Evolutionary conservation across 768 basidiomycete species (phyloP).

Genomic region (Chiua virens): DNA sequence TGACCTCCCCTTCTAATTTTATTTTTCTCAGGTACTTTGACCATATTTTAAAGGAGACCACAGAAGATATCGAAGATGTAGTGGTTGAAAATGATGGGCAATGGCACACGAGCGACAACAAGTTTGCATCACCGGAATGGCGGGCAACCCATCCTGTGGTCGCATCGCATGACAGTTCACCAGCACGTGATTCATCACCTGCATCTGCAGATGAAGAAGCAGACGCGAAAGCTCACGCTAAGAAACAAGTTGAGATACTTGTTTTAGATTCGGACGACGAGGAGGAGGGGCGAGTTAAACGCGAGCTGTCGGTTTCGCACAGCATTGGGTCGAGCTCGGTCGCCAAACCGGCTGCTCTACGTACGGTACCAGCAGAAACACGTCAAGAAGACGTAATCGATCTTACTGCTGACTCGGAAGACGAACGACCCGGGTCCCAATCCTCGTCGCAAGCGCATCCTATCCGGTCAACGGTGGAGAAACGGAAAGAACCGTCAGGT

Average conservation of each 20-base stretch:
- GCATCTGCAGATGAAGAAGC: constrained; percentile 31
- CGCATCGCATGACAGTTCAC: constrained; percentile 22
- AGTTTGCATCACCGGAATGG: constrained; percentile 77
- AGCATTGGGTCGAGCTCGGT: constrained; percentile 42
- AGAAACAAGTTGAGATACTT: constrained; percentile 57
- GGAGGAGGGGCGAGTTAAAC: constrained; percentile 72
- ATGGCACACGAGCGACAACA: constrained; percentile 93
- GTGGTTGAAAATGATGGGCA: constrained; percentile 92
- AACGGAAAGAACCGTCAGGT: constrained; percentile 59
- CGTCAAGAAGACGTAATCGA: constrained; percentile 68
- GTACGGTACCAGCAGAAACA: constrained; percentile 29
- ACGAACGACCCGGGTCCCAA: constrained; percentile 50
- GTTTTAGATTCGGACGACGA: constrained; percentile 77
- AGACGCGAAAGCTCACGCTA: constrained; percentile 42
- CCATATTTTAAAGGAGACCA: constrained; percentile 73
- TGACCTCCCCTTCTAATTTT: not conserved
- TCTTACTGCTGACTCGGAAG: constrained; percentile 78
- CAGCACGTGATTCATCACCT: constrained; percentile 29
- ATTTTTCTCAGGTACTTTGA: constrained; percentile 70
- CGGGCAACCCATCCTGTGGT: constrained; percentile 49
- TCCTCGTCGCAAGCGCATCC: constrained; percentile 26
- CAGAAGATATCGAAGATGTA: constrained; percentile 86
- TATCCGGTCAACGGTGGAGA: constrained; percentile 38
- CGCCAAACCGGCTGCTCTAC: constrained; percentile 25
- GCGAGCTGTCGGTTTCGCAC: constrained; percentile 70